Evolutionary conservation across 441 rosid genomes (phyloP).

Genomic region (Francoa sonchifolia): DNA sequence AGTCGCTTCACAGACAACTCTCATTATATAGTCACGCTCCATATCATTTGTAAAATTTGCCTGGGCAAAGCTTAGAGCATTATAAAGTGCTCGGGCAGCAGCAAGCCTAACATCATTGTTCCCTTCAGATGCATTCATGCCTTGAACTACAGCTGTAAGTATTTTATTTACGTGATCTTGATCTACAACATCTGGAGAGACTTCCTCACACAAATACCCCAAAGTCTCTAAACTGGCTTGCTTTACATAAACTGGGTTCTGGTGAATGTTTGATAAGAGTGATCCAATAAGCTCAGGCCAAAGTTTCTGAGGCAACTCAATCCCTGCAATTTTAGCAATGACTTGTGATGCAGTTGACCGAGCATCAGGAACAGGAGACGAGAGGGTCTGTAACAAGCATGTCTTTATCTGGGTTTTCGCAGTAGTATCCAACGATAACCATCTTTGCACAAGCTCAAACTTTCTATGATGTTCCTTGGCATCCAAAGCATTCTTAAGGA

Average conservation of each 20-base stretch:
- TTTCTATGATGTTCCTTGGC: conserved; percentile 41
- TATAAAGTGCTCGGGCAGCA: conserved; percentile 35
- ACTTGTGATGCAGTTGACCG: conserved; percentile 40
- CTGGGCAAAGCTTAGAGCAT: conserved; percentile 45
- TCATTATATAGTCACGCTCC: conserved; percentile 53
- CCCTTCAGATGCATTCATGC: conserved; percentile 38
- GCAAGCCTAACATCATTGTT: conserved; percentile 38
- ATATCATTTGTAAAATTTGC: conserved; percentile 40
- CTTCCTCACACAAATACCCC: conserved; percentile 47
- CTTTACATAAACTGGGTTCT: conserved; percentile 34
- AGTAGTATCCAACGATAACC: conserved; percentile 30
- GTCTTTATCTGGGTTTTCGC: conserved; percentile 33
- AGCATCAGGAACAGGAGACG: conserved; percentile 32
- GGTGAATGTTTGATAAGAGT: conserved; percentile 32
- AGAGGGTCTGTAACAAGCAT: conserved; percentile 25
- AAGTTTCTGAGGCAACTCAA: conserved; percentile 38
- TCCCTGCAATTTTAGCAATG: conserved; percentile 38
- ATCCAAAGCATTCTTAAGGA: conserved; percentile 41
- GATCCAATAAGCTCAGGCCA: conserved; percentile 43
- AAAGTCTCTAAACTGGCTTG: conserved; percentile 49
- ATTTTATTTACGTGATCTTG: conserved; percentile 43
- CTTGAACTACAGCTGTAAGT: conserved; percentile 48
- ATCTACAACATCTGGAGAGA: conserved; percentile 40
- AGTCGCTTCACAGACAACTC: conserved; percentile 40
- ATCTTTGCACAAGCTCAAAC: conserved; percentile 37